Evolutionary conservation across 139 green algal genomes (phyloP), one percentile per base, ranked within the genome.

Genomic region (Haematococcus sp.): DNA sequence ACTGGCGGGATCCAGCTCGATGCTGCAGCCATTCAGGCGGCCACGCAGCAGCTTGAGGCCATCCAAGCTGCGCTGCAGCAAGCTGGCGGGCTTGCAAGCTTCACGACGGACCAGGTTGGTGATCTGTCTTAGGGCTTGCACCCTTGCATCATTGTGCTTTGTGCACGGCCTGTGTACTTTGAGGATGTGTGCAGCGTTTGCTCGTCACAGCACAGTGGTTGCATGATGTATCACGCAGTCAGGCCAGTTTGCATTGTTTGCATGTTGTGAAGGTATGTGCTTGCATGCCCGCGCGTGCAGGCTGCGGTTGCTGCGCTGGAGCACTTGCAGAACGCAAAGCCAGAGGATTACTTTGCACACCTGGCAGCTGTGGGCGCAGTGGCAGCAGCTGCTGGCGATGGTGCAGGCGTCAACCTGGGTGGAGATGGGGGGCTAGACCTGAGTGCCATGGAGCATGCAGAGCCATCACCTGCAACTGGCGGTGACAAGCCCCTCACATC

Each of bases 401-500:
- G 25, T 31, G 32, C 16, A 31, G 63, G 34, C 11, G 40, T 49
- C 7, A 49, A 49, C 40, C 40, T 49, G 40, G 40, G 40, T 49
- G 40, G 7, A 11, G 40, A 49, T 11, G 40, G 40, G 7, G 49
- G 27, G 7, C 35, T 19, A 1, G 25, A 54, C n/a, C 35, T 27
- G 2, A 22, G n/a, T 7, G 23, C 4, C 55, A 28, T 33, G 55
- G n/a, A 63, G 4, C 55, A 63, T 33, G 55, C 9, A 13, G 25
- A 30, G 55, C 23, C 9, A 13, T 28, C 55, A 27, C 55, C 55
- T 25, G 23, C 55, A 7, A 63, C 25, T 11, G 55, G 25, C 23
- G 3, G 13, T 20, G 70, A 76, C 61, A 82, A 82, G 63, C 76
- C 70, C 1, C 58, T 85, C 1, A 81, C 63, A 49, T 81, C 74